Evolutionary conservation across 306 rosid genomes (phyloP), one percentile per base, ranked within the genome.

Genomic region (Vigna mungo): DNA sequence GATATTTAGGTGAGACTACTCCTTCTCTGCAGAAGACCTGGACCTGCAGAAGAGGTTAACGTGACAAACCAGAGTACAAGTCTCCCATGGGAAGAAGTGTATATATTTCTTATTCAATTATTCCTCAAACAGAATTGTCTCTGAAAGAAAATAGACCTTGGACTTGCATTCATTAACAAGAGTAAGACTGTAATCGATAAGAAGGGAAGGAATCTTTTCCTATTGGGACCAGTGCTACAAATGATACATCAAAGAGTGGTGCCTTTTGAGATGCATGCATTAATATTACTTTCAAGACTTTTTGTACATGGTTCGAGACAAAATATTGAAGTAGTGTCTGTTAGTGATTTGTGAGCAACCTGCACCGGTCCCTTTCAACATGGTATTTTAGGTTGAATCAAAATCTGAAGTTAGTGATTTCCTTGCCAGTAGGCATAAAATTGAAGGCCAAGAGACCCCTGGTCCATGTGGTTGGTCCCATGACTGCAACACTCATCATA

Each of bases 201-300:
- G 11, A 72, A 75, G 74, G 76, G 81, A 83, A 71, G 77, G 86
- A 83, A 83, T 83, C 83, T 78, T 77, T 77, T 72, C 61, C 65
- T 15, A 9, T 59, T 20, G 81, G 83, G 86, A 74, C 81, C 83
- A 56, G 15, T 44, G 53, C 78, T 68, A 58, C 80, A 74, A 59
- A 52, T 39, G 72, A 74, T 59, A 59, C 41, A 78, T 60, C 80
- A 37, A 43, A 30, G 71, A 48, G 58, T 60, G 68, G 73, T 83
- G 44, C 68, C 58, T 59, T 83, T 61, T 60, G 78, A 41, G 52
- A 83, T 68, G 74, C 73, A 52, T 60, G 62, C 70, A 69, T 75
- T 64, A 74, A 54, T 79, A 59, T 74, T 53, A 47, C 81, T 79
- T 79, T 69, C 65, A 44, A 68, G 51, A 51, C 59, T 53, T 51